Evolutionary conservation across 177 flowering plant species (phyloP).

Genomic region (Tripterygium wilfordii): DNA sequence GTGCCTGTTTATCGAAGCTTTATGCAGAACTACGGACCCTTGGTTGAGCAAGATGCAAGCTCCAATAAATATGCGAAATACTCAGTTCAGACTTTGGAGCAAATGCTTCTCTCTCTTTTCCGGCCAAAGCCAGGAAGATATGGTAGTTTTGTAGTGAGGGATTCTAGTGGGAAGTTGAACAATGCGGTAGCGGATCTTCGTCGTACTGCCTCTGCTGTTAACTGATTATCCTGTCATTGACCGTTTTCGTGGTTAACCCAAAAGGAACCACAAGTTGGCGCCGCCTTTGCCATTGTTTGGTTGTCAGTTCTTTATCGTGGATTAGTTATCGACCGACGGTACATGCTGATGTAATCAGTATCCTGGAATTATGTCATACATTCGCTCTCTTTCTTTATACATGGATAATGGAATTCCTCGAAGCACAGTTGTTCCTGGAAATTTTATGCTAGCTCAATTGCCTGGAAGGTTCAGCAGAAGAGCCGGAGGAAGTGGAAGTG

Average conservation of each 20-base stretch:
- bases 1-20: conserved; percentile 85
- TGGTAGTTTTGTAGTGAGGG: conserved; percentile 47
- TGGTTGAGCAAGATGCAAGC: conserved; percentile 74
- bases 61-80: conserved; percentile 66
- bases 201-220: conserved; percentile 39
- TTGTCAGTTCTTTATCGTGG: no score
- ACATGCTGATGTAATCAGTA: no score
- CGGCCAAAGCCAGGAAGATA: conserved; percentile 53
- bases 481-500: no score
- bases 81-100: conserved; percentile 63
- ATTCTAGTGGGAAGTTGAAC: conserved; percentile 41
- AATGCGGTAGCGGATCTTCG: conserved; percentile 38
- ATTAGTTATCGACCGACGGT: no score
- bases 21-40: conserved; percentile 87
- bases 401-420: no score
- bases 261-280: no score
- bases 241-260: conserved; percentile 1
- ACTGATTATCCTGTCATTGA: conserved; percentile 13
- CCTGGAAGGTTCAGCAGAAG: no score
- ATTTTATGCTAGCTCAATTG: no score
- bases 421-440: no score
- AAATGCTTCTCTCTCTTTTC: conserved; percentile 63
- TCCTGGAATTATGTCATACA: no score
- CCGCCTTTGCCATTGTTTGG: no score
- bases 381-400: no score